These are phyloP conservation scores for Ascoidea rubescens DNA, from an alignment of 805 yeast species.

Conservation along the genomic window DNA sequence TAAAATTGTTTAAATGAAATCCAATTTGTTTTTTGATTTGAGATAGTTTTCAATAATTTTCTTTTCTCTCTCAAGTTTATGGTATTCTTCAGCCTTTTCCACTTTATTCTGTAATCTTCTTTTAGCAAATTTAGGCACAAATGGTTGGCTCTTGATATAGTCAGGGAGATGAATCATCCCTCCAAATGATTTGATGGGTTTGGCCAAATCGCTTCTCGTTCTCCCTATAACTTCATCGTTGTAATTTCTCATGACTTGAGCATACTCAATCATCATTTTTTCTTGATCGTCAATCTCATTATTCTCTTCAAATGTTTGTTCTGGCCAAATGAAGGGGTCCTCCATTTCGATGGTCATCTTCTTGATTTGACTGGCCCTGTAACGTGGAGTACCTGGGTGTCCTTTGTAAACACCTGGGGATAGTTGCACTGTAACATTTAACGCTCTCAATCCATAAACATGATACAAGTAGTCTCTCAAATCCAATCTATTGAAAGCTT, in stretches of 20 bases:
- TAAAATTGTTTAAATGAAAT: too few species aligned
- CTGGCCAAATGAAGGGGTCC: conserved; percentile 95
- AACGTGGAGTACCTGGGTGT: conserved; percentile 51
- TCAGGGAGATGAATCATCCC: conserved; percentile 37
- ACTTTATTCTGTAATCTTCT: conserved; percentile 33
- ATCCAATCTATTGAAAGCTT: conserved; percentile 85
- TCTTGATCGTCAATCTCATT: conserved; percentile 26
- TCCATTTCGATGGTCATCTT: conserved; percentile 96
- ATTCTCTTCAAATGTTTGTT: conserved; percentile 25
- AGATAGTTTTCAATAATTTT: conserved; percentile 26
- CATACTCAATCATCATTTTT: conserved; percentile 15
- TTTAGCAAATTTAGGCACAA: conserved; percentile 36
- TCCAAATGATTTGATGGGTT: conserved; percentile 59
- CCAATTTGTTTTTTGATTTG: conserved; percentile 18
- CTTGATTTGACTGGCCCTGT: conserved; percentile 69
- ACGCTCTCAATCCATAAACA: conserved; percentile 79
- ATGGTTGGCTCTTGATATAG: conserved; percentile 38
- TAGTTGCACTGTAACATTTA: conserved; percentile 77
- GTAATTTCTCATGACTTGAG: conserved; percentile 35
- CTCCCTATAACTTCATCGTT: conserved; percentile 34
- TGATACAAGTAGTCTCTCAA: conserved; percentile 87
- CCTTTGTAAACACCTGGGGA: conserved; percentile 41
- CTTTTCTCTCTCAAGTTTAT: conserved; percentile 17
- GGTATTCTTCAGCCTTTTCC: conserved; percentile 14
- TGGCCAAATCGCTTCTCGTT: conserved; percentile 51